Conservation (phyloP, 805 yeast species). For the Saccharomycopsis sp. region DNA sequence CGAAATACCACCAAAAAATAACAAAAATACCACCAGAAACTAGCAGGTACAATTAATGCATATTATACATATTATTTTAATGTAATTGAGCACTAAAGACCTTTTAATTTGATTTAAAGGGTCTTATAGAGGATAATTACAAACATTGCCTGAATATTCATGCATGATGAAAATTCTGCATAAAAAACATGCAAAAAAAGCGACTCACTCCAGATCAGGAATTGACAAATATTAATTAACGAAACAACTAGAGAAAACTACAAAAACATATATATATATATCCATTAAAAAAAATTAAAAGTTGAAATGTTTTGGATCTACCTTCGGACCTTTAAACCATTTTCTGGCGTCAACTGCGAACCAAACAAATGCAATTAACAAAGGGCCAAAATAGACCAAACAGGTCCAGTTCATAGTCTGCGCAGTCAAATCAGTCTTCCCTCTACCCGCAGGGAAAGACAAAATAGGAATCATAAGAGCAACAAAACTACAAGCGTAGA, state of each 20-base stretch:
- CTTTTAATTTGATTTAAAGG: no score
- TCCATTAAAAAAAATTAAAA: not conserved
- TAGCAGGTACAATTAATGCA: no score
- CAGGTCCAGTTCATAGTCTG: slow-evolving; percentile 61
- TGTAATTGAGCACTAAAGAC: no score
- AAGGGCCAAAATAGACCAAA: slow-evolving; percentile 54
- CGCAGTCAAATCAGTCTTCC: slow-evolving; percentile 27
- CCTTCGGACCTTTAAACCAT: slow-evolving; percentile 55
- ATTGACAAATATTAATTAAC: not conserved
- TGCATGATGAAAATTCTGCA: not conserved
- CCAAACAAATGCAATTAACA: slow-evolving; percentile 44
- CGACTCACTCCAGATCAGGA: not conserved
- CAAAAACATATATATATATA: no score
- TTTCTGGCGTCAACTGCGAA: slow-evolving; percentile 52
- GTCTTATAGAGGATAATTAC: no score
- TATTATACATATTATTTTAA: no score
- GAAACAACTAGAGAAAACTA: not conserved
- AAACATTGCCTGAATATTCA: no score
- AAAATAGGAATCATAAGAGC: slow-evolving; percentile 54
- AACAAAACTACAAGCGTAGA: slow-evolving; percentile 47
- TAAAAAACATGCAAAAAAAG: not conserved
- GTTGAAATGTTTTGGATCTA: slow-evolving; percentile 27
- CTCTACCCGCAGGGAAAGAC: slow-evolving; percentile 9
- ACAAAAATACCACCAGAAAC: no score
- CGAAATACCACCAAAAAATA: no score